Evolutionary conservation across 1,139 yeast genomes (phyloP).

Genomic region (Saccharomyces hybrid): DNA sequence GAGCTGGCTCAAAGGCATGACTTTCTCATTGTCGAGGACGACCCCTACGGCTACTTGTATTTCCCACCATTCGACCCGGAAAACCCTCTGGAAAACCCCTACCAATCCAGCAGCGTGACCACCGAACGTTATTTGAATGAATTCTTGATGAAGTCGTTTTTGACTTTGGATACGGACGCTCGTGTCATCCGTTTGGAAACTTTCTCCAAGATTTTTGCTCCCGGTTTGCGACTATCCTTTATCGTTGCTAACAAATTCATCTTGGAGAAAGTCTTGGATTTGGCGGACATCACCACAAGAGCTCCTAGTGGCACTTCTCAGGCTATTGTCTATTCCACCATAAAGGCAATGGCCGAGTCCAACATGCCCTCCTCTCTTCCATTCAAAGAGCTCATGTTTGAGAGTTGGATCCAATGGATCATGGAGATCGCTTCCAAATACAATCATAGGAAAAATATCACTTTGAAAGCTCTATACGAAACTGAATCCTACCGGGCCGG

Average conservation of each 20-base stretch:
- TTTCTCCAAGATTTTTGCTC: slow-evolving; percentile 78
- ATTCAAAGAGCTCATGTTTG: slow-evolving; percentile 33
- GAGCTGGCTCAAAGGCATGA: slow-evolving; percentile 64
- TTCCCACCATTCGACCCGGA: slow-evolving; percentile 36
- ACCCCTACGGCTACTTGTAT: slow-evolving; percentile 71
- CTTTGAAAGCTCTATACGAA: slow-evolving; percentile 34
- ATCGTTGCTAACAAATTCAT: slow-evolving; percentile 61
- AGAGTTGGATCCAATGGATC: slow-evolving; percentile 65
- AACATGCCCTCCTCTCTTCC: slow-evolving; percentile 2
- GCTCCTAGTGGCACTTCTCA: slow-evolving; percentile 51
- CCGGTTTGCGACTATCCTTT: slow-evolving; percentile 82
- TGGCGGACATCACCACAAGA: slow-evolving; percentile 43
- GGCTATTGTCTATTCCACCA: slow-evolving; percentile 29
- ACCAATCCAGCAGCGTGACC: slow-evolving; percentile 41
- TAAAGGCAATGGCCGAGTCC: slow-evolving; percentile 16
- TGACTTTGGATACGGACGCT: slow-evolving; percentile 67
- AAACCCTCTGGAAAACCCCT: slow-evolving; percentile 28
- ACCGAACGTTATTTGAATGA: slow-evolving; percentile 45
- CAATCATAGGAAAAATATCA: slow-evolving; percentile 46
- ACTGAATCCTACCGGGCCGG: slow-evolving; percentile 35
- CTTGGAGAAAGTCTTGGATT: slow-evolving; percentile 36
- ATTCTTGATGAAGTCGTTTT: slow-evolving; percentile 56
- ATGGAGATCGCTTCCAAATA: slow-evolving; percentile 53
- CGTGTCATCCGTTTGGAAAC: slow-evolving; percentile 81
- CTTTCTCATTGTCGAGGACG: slow-evolving; percentile 77